phyloP scores from a whole-genome alignment of 352 stramenopile species.

The Globisporangium sylvaticum region DNA sequence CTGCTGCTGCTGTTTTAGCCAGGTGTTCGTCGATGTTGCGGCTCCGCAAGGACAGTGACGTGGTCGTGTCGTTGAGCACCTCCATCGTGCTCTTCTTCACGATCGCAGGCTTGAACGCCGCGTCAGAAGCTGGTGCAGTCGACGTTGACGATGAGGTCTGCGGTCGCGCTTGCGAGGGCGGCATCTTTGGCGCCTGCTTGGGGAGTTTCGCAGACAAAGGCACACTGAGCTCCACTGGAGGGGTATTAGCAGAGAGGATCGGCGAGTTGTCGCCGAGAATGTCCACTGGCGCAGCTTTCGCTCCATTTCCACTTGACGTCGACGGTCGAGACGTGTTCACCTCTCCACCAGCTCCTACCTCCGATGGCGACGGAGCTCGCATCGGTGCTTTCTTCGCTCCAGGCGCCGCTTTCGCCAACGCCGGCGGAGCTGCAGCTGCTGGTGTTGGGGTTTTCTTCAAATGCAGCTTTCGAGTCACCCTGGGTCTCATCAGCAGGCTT shows the following conservation, averaged over 20 bases:
- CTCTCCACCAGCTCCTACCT: neutral
- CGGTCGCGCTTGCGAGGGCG: neutral
- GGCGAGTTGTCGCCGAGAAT: constrained; percentile 34
- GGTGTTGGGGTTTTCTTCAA: neutral
- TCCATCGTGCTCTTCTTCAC: constrained; percentile 68
- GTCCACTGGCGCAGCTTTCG: constrained; percentile 36
- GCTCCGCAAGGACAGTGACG: constrained; percentile 27
- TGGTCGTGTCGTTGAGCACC: constrained; percentile 60
- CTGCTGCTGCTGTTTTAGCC: neutral
- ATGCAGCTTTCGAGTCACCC: constrained; percentile 1
- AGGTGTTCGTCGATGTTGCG: constrained; percentile 21
- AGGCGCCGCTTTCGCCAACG: constrained; percentile 5
- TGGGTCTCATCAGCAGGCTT: constrained; percentile 15
- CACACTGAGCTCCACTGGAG: constrained; percentile 9
- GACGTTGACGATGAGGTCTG: neutral
- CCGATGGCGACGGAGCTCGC: neutral
- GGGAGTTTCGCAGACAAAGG: constrained; percentile 22
- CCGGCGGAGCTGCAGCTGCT: neutral
- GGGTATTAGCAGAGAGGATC: constrained; percentile 13
- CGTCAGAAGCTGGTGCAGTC: neutral
- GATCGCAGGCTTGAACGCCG: constrained; percentile 17
- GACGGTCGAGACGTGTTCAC: constrained; percentile 12
- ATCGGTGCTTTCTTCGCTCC: constrained; percentile 4
- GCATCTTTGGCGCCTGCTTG: constrained; percentile 15
- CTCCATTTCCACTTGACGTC: neutral